Evolutionary conservation across 2,329 filamentous ascomycete species (phyloP).

Genomic region (Chrysoporthe austroafricana): DNA sequence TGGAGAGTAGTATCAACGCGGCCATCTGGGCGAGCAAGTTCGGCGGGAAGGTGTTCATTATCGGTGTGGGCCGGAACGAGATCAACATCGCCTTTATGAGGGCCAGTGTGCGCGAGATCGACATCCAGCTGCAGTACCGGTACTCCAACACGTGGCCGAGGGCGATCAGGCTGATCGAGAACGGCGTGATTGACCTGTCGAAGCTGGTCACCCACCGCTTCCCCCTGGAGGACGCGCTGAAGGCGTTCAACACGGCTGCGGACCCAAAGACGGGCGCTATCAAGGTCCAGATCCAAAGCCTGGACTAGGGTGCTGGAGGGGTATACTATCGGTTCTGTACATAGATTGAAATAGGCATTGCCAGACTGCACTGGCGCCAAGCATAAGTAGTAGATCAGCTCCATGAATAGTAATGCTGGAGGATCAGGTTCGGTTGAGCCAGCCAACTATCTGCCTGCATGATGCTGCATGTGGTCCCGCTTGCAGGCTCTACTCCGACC

Average conservation of each 20-base stretch:
- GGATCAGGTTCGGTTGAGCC: background rate
- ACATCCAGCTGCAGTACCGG: conserved; percentile 95
- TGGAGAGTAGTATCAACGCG: conserved; percentile 83
- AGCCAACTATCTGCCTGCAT: background rate
- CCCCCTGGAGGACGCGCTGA: conserved; percentile 80
- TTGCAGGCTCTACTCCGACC: too few species aligned
- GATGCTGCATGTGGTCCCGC: background rate
- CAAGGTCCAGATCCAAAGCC: conserved; percentile 91
- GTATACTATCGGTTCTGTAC: background rate
- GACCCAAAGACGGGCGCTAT: conserved; percentile 93
- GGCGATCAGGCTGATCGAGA: conserved; percentile 85
- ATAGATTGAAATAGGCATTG: background rate
- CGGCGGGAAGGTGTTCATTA: conserved; percentile 95
- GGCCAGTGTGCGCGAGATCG: conserved; percentile 86
- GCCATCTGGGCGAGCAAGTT: conserved; percentile 93
- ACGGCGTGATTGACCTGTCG: conserved; percentile 78
- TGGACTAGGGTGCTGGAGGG: conserved; percentile 46
- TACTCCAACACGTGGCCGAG: conserved; percentile 97
- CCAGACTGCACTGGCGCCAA: background rate
- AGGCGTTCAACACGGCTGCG: conserved; percentile 87
- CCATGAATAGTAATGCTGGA: background rate
- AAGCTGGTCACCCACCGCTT: conserved; percentile 89
- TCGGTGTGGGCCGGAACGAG: conserved; percentile 93
- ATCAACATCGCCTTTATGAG: conserved; percentile 97
- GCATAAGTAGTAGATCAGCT: background rate